Percentiles rank a stretch among this genome's conserved stretches.
phyloP scores from a whole-genome alignment of 176 grass and related monocot species.

The Saccharum officinarum region DNA sequence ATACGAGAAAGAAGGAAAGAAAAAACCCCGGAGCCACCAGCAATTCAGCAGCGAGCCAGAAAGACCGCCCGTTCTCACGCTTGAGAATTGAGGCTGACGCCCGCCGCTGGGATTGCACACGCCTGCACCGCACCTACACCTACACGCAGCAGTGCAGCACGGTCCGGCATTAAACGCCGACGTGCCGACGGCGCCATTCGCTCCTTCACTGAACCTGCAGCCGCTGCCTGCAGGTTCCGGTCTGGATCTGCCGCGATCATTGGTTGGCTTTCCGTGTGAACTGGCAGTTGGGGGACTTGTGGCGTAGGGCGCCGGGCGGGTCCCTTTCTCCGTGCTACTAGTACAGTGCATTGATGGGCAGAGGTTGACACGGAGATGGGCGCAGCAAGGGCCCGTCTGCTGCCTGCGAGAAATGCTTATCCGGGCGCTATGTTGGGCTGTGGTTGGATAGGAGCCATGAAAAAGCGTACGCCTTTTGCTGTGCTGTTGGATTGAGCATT shows the following conservation, averaged over 20 bases:
- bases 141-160: background rate
- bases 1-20: no score
- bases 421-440: background rate
- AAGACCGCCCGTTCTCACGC: no score
- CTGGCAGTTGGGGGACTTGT: background rate
- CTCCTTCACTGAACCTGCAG: background rate
- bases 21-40: no score
- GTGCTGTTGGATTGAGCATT: background rate
- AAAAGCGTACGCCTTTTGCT: slow-evolving; percentile 33
- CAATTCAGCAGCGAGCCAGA: no score
- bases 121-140: background rate
- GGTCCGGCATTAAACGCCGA: background rate
- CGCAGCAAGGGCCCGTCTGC: background rate
- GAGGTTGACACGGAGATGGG: slow-evolving; percentile 16
- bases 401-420: background rate
- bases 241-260: background rate
- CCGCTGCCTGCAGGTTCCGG: background rate
- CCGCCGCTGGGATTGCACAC: no score
- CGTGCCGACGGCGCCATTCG: background rate
- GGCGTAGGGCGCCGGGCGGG: background rate
- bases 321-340: background rate
- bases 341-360: slow-evolving; percentile 9
- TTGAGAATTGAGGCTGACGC: no score
- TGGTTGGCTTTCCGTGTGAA: background rate
- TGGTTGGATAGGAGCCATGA: slow-evolving; percentile 4